Percentiles rank a stretch among this genome's conserved stretches.
These are phyloP conservation scores for Neocucurbitaria cava DNA, from an alignment of 2,329 filamentous ascomycete species.

Conservation along the genomic window DNA sequence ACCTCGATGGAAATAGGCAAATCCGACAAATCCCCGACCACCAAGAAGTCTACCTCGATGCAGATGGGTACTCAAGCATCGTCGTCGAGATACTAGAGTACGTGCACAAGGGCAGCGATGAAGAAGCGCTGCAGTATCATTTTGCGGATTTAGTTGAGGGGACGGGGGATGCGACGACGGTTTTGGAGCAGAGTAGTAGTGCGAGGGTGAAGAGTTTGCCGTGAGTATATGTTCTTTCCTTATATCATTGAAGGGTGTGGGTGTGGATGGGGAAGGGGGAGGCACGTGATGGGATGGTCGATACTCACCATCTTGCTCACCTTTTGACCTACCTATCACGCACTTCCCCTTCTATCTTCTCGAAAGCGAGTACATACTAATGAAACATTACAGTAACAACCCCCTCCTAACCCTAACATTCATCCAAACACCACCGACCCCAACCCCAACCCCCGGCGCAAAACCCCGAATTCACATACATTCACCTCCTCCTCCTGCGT, in stretches of 20 bases:
- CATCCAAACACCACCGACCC: slow-evolving; percentile 55
- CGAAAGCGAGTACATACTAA: no score
- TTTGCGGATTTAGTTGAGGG: slow-evolving; percentile 55
- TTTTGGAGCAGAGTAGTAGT: slow-evolving; percentile 38
- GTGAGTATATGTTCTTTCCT: slow-evolving; percentile 36
- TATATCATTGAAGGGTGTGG: no score
- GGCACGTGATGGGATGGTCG: slow-evolving; percentile 8
- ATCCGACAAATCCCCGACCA: slow-evolving; percentile 82
- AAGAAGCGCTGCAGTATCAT: slow-evolving; percentile 66
- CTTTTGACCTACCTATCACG: background rate
- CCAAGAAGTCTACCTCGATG: slow-evolving; percentile 91
- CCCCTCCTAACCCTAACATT: slow-evolving; percentile 75
- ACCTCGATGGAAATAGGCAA: slow-evolving; percentile 58
- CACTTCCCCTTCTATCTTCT: background rate
- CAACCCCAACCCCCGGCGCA: slow-evolving; percentile 33
- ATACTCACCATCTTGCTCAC: no score
- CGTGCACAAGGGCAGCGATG: slow-evolving; percentile 72
- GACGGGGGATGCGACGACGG: slow-evolving; percentile 45
- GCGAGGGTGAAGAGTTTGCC: slow-evolving; percentile 43
- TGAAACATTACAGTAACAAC: slow-evolving; percentile 43
- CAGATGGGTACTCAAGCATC: slow-evolving; percentile 81
- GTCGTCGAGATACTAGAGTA: slow-evolving; percentile 91
- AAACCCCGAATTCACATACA: slow-evolving; percentile 68
- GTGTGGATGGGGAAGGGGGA: background rate
- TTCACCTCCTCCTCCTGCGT: slow-evolving; percentile 78